A percentile compares a stretch with the other conserved stretches of the same genome.
Conservation (phyloP, 2,329 filamentous ascomycete species). For the Cordyceps cicadae region DNA sequence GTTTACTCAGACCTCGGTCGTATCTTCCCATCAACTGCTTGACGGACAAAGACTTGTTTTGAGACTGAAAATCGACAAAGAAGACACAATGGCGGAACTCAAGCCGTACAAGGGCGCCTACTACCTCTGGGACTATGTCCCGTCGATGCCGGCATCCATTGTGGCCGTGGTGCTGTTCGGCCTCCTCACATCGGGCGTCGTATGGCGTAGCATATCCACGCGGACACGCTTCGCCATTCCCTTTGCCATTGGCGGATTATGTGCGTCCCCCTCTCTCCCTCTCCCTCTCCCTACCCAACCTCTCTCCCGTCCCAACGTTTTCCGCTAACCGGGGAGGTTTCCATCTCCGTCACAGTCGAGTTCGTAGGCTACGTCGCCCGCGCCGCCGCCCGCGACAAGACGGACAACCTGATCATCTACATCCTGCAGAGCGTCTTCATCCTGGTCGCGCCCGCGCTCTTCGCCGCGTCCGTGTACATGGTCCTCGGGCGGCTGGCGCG, state of each 20-base stretch:
- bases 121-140: constrained; percentile 29
- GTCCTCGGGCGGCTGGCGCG: constrained; percentile 36
- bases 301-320: background rate
- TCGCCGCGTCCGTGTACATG: constrained; percentile 45
- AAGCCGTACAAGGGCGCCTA: constrained; percentile 21
- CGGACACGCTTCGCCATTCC: constrained; percentile 43
- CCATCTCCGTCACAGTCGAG: constrained; percentile 28
- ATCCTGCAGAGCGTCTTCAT: constrained; percentile 35
- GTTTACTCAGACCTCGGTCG: no score
- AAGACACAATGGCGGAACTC: constrained; percentile 21
- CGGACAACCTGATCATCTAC: constrained; percentile 27
- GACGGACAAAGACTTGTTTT: no score
- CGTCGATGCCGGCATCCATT: constrained; percentile 37
- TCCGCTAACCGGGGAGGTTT: background rate
- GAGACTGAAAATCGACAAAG: background rate
- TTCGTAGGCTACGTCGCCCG: constrained; percentile 33
- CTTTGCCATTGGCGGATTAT: constrained; percentile 38
- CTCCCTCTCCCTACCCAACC: background rate
- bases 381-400: constrained; percentile 21
- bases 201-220: constrained; percentile 35
- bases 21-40: no score
- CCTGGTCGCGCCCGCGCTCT: constrained; percentile 39
- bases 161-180: constrained; percentile 39
- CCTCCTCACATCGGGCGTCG: constrained; percentile 32
- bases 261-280: constrained; percentile 26